A percentile compares a stretch with the other conserved stretches of the same genome.
Conservation (phyloP, 257 asterid species). For the Solanum megistacrolobum region DNA sequence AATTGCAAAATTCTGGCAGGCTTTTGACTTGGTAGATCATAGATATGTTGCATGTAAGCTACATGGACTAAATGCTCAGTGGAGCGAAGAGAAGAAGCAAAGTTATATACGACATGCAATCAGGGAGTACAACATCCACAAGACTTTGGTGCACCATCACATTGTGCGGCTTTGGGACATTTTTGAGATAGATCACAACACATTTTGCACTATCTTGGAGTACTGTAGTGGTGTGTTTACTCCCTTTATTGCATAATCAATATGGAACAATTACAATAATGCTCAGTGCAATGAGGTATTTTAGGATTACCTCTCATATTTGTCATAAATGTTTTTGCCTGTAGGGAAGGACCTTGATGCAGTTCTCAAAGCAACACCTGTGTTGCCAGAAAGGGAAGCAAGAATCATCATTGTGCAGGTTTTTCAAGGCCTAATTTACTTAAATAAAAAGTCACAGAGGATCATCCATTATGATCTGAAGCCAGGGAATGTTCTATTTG, state of each 20-base stretch:
- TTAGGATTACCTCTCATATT: background rate
- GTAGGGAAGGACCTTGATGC: constrained; percentile 99
- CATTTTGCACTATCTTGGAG: constrained; percentile 95
- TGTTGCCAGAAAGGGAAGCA: constrained; percentile 89
- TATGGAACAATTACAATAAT: background rate
- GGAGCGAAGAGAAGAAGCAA: constrained; percentile 99
- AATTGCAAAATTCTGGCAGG: constrained; percentile 40
- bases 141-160: constrained; percentile 81
- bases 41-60: constrained; percentile 99
- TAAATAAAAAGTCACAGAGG: constrained; percentile 83
- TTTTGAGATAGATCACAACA: constrained; percentile 93
- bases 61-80: constrained; percentile 91
- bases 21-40: constrained; percentile 94
- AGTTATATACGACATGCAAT: constrained; percentile 95
- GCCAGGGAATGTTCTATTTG: constrained; percentile 97
- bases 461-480: constrained; percentile 96
- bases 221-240: constrained; percentile 78
- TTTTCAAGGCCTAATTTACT: constrained; percentile 90
- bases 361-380: constrained; percentile 79
- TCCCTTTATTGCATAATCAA: background rate
- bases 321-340: background rate
- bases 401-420: constrained; percentile 81
- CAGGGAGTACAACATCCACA: constrained; percentile 98
- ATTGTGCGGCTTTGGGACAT: constrained; percentile 98
- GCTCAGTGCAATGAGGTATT: background rate